A percentile compares a stretch with the other conserved stretches of the same genome.
These are phyloP conservation scores for Mollisia scopiformis DNA, from an alignment of 2,329 filamentous ascomycete genomes.

Conservation along the genomic window DNA sequence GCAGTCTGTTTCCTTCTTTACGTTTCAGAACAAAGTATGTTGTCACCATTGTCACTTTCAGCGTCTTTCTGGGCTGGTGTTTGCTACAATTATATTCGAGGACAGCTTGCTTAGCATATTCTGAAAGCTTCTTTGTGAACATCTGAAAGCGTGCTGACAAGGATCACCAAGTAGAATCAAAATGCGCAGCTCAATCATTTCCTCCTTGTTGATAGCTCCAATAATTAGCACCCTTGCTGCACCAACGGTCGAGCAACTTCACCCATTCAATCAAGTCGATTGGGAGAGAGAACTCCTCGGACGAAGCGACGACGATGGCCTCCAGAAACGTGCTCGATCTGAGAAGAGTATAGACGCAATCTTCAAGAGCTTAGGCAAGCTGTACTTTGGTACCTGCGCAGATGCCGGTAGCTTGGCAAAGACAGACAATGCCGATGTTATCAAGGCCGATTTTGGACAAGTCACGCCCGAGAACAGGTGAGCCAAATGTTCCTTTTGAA, in stretches of 20 bases:
- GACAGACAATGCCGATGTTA: conserved; percentile 56
- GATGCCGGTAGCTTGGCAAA: conserved; percentile 56
- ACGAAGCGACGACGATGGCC: background rate
- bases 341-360: conserved; percentile 53
- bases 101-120: too few species aligned
- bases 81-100: background rate
- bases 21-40: too few species aligned
- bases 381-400: conserved; percentile 63
- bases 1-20: background rate
- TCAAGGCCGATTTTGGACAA: conserved; percentile 64
- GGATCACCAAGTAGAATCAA: background rate
- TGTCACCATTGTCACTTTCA: too few species aligned
- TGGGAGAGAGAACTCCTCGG: conserved; percentile 23
- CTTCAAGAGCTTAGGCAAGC: conserved; percentile 65
- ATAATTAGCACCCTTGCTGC: conserved; percentile 9
- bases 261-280: conserved; percentile 16
- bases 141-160: background rate
- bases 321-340: background rate
- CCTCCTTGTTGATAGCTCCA: conserved; percentile 12
- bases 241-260: background rate
- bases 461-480: conserved; percentile 64
- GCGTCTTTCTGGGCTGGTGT: too few species aligned
- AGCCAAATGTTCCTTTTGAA: background rate
- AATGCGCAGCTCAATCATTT: conserved; percentile 19
- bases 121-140: background rate